These are phyloP conservation scores for Podospora comata DNA, from an alignment of 495 filamentous ascomycete genomes.

Conservation along the genomic window DNA sequence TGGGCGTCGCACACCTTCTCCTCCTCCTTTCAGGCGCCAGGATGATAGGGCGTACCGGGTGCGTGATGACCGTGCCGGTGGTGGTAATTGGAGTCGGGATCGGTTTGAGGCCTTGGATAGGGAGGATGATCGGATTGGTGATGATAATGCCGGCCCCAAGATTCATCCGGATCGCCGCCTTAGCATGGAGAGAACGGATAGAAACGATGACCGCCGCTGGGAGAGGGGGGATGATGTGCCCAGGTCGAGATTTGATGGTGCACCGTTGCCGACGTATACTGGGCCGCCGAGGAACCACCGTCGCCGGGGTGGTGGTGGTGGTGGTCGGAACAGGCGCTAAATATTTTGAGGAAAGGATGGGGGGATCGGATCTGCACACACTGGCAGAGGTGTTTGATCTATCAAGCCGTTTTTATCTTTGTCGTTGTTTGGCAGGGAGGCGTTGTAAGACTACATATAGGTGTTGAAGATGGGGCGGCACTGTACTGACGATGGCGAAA, in stretches of 20 bases:
- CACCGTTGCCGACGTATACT: conserved; percentile 29
- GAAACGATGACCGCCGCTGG: background rate
- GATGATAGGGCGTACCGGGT: background rate
- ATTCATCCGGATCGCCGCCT: background rate
- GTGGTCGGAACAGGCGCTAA: conserved; percentile 8
- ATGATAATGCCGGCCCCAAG: background rate
- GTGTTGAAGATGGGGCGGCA: background rate
- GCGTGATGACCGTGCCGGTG: background rate
- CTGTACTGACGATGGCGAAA: background rate
- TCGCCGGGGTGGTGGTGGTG: conserved; percentile 4
- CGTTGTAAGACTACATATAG: background rate
- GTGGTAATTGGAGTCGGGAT: background rate
- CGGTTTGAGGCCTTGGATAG: conserved; percentile 7
- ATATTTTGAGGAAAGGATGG: background rate
- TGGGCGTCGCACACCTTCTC: background rate
- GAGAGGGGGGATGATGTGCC: conserved; percentile 19
- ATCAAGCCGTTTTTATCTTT: background rate
- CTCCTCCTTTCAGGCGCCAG: background rate
- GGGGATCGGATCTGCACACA: background rate
- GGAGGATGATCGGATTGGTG: conserved; percentile 1
- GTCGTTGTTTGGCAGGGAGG: background rate
- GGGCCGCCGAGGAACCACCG: conserved; percentile 18
- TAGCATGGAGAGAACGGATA: background rate
- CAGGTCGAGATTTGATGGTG: conserved; percentile 31
- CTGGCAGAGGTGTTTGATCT: background rate